Base-by-base conservation (phyloP, 805 yeast species). In the Candida insectalens region DNA sequence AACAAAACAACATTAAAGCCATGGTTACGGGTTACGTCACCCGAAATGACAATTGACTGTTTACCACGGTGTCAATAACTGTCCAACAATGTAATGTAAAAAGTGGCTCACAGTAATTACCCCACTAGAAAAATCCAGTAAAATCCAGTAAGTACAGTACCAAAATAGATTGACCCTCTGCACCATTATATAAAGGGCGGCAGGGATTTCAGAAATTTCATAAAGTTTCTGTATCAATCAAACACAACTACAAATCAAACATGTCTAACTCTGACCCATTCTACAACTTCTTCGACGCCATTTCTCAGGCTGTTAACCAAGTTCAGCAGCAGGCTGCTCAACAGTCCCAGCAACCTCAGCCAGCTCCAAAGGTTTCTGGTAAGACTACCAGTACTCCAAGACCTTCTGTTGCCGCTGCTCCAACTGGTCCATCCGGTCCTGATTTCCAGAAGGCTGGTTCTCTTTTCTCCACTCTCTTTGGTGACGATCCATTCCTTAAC, bases 201-300 rank as follows among this genome's bases (percentile, higher is more conserved):
- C n/a, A n/a, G n/a, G n/a, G n/a, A n/a, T n/a, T n/a, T n/a, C n/a
- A 21, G 23, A 8, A 21, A 12, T 21, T 8, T 7, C 23, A 21
- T 12, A 21, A 8, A 8, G 23, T 21, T 12, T 12, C 23, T 8
- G 23, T 12, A 21, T 12, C 23, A 12, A 12, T 12, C 23, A 21
- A 21, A 7, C 7, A 7, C 23, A 21, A 21, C 23, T 8, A 21
- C 23, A 21, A 25, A 25, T 13, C n/a, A 25, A 10, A 7, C 15
- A 12, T 25, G n/a, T 25, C 28, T 10, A 12, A 25, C n/a, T 25
- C 47, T 46, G 55, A 63, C 34, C 69, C 69, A 54, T 64, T 63
- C 47, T 61, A 54, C 53, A 52, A 51, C 39, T 63, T 65, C 45
- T 64, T 63, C 37, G 67, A 65, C 40, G 49, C 51, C 42, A 59